Base-by-base conservation (phyloP, 2,329 filamentous ascomycete species). In the Boeremia exigua region DNA sequence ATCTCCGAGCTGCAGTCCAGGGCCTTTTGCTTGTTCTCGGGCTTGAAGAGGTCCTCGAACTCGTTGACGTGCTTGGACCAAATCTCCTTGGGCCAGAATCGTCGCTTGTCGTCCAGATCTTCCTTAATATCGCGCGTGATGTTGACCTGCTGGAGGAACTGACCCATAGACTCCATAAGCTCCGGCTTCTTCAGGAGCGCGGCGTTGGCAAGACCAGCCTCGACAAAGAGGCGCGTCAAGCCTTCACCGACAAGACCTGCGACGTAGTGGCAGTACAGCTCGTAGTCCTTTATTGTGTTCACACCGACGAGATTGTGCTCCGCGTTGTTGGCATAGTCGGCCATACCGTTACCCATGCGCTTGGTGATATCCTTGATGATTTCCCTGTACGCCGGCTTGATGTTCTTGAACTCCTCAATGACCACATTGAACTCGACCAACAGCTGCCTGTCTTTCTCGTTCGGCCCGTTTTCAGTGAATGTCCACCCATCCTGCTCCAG, bases 291-390 rank as follows among this genome's bases (percentile, higher is more conserved):
- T 66, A 96, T 79, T 0, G 90, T 94, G 71, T 92, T 84, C 56
- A 98, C 88, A 43, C 92, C 92, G 56, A 92, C 86, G 62, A 85
- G 80, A 67, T 92, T 91, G 77, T 90, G 84, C 67, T 95, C 91
- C 12, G 91, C 88, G 68, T 96, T 95, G 65, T 90, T 82, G 36
- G 86, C 90, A 75, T 96, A 99, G 78, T 99, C 94, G 27, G 95
- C 95, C 95, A 99, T 99, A 65, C 95, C 95, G 71, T 98, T 93
- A 61, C 93, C 94, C 95, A 99, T 99, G 79, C 92, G 90, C 71
- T 88, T 81, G 29, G 92, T 92, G 72, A 98, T 96, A 68, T 98
- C 94, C 77, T 89, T 88, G 78, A 99, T 95, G 72, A 98, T 93
- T 6, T 82, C 85, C 75, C 84, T 86, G 79, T 99, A 98, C 52